A percentile compares a stretch with the other conserved stretches of the same genome.
Evolutionary conservation across 768 basidiomycete genomes (phyloP).

Genomic region (Xerocomellus intermedius): DNA sequence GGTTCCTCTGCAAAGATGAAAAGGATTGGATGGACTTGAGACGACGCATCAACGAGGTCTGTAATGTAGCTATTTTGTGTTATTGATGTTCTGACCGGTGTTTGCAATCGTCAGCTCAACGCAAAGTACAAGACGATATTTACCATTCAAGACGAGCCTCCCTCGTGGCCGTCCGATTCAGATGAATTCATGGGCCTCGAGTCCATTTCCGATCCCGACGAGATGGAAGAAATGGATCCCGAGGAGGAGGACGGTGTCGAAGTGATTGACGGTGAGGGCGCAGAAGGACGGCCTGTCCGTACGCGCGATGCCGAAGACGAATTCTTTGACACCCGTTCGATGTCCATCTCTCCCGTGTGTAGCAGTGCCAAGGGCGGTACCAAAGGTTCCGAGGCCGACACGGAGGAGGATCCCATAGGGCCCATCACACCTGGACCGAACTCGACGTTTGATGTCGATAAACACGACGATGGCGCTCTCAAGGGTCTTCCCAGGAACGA

Average conservation of each 20-base stretch:
- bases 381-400: conserved; percentile 58
- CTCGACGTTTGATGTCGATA: conserved; percentile 27
- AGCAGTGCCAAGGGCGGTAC: conserved; percentile 36
- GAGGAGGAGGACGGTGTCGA: conserved; percentile 48
- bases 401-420: conserved; percentile 69
- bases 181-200: conserved; percentile 76
- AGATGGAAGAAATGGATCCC: conserved; percentile 62
- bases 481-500: conserved; percentile 30
- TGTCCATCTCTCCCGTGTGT: conserved; percentile 42
- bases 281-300: conserved; percentile 29
- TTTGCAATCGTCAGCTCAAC: conserved; percentile 14
- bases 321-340: conserved; percentile 54
- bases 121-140: conserved; percentile 73
- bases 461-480: conserved; percentile 12
- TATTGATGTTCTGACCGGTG: conserved; percentile 7
- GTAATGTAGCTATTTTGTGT: conserved; percentile 23
- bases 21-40: conserved; percentile 84
- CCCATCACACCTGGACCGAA: conserved; percentile 68
- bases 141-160: conserved; percentile 84
- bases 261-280: conserved; percentile 24
- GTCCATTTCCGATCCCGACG: conserved; percentile 77
- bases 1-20: conserved; percentile 83
- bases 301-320: conserved; percentile 41
- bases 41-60: conserved; percentile 67
- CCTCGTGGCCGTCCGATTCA: conserved; percentile 73